Percentiles rank a stretch among this genome's conserved stretches.
phyloP scores from a whole-genome alignment of 2,329 filamentous ascomycete species.

The Calonectria naviculata region DNA sequence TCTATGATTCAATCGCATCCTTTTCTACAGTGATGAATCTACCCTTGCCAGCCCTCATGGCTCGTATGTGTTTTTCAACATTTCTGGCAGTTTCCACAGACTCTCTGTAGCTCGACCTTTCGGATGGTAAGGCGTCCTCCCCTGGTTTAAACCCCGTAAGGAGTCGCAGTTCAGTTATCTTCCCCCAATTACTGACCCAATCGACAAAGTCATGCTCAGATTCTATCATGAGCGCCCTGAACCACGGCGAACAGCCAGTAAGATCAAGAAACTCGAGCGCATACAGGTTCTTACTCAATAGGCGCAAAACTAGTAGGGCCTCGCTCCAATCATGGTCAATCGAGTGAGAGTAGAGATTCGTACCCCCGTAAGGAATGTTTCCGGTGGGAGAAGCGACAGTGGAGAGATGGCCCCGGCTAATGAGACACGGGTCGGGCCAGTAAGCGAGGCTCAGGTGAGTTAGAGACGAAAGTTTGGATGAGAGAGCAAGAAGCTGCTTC shows the following conservation, averaged over 20 bases:
- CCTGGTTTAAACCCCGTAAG: conserved; percentile 55
- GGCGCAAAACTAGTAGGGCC: conserved; percentile 65
- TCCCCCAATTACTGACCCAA: conserved; percentile 66
- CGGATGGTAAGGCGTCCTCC: conserved; percentile 46
- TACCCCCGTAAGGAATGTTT: conserved; percentile 64
- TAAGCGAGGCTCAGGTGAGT: conserved; percentile 72
- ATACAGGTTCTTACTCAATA: conserved; percentile 66
- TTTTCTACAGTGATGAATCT: conserved; percentile 61
- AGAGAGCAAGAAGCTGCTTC: conserved; percentile 68
- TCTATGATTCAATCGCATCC: conserved; percentile 43
- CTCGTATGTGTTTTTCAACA: conserved; percentile 61
- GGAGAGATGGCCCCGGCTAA: conserved; percentile 62
- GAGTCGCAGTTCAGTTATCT: conserved; percentile 58
- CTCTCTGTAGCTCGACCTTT: conserved; percentile 47
- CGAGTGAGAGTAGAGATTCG: conserved; percentile 67
- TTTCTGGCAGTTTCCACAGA: conserved; percentile 51
- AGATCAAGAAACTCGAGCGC: conserved; percentile 70
- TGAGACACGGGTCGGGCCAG: conserved; percentile 71
- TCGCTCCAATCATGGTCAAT: conserved; percentile 71
- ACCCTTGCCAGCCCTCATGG: conserved; percentile 59
- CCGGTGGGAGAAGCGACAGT: conserved; percentile 59
- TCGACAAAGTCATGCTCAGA: conserved; percentile 62
- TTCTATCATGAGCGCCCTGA: conserved; percentile 55
- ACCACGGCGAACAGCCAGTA: conserved; percentile 69
- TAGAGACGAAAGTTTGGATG: conserved; percentile 61